Conservation (phyloP, 768 basidiomycete species). For the Pholiota microspora region DNA sequence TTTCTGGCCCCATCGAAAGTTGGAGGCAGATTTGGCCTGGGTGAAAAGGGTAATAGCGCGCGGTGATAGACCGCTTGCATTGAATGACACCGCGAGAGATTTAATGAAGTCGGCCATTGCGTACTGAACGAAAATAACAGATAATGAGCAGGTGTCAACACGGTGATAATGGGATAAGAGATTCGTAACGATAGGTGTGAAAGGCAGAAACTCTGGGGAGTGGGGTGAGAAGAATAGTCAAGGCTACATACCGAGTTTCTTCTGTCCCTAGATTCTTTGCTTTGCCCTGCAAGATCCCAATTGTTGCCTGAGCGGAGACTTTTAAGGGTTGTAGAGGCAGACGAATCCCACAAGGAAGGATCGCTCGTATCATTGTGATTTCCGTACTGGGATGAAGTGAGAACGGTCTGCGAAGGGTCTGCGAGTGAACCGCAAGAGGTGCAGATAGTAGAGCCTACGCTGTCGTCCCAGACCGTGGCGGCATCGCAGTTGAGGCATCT, state of each 20-base stretch:
- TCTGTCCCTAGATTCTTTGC: constrained; percentile 60
- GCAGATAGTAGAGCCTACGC: constrained; percentile 62
- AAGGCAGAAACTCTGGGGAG: constrained; percentile 11
- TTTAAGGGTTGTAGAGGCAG: constrained; percentile 41
- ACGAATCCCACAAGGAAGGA: constrained; percentile 29
- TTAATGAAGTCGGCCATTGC: constrained; percentile 64
- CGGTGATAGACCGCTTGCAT: constrained; percentile 56
- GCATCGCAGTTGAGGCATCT: constrained; percentile 56
- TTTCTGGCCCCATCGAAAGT: constrained; percentile 72
- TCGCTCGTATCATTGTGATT: constrained; percentile 30
- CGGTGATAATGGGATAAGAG: constrained; percentile 13
- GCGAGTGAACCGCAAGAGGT: constrained; percentile 68
- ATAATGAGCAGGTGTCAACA: constrained; percentile 16
- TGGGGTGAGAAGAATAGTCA: constrained; percentile 15
- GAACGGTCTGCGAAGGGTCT: constrained; percentile 59
- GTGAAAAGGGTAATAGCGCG: constrained; percentile 70
- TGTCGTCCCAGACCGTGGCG: constrained; percentile 52
- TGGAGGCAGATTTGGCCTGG: constrained; percentile 56
- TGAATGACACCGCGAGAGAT: constrained; percentile 56
- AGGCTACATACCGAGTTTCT: constrained; percentile 55
- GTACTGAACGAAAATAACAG: constrained; percentile 37
- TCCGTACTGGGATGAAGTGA: constrained; percentile 41
- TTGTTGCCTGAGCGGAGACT: constrained; percentile 47
- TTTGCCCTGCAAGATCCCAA: constrained; percentile 65
- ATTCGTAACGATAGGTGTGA: constrained; percentile 15